Evolutionary conservation across 164 flowering plant genomes (phyloP).

Genomic region (Taxillus chinensis): DNA sequence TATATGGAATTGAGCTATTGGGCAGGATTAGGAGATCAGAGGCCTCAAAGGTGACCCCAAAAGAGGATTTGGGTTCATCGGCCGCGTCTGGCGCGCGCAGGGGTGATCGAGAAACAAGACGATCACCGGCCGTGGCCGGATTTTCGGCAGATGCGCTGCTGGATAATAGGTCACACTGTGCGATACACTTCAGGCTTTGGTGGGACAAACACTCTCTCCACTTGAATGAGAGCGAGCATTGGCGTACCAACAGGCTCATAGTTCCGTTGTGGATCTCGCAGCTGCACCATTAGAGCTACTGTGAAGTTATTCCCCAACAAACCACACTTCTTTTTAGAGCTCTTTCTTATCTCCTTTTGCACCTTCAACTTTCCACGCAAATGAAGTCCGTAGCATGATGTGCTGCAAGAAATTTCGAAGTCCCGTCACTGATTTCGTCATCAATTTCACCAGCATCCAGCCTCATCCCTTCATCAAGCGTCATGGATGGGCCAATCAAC

Average conservation of each 20-base stretch:
- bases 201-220: constrained; percentile 74
- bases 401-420: constrained; percentile 74
- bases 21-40: too few species aligned
- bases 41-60: too few species aligned
- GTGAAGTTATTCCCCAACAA: constrained; percentile 84
- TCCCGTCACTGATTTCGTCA: constrained; percentile 60
- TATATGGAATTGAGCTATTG: too few species aligned
- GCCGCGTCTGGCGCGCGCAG: too few species aligned
- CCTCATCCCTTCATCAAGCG: constrained; percentile 91
- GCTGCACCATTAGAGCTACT: constrained; percentile 85
- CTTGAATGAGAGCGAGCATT: constrained; percentile 90
- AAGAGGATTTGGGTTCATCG: too few species aligned
- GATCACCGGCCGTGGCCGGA: too few species aligned
- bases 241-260: constrained; percentile 92
- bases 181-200: constrained; percentile 73
- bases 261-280: constrained; percentile 81
- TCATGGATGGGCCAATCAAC: constrained; percentile 73
- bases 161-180: too few species aligned
- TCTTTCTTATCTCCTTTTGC: constrained; percentile 40
- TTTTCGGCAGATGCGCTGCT: too few species aligned
- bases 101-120: too few species aligned
- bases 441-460: constrained; percentile 75
- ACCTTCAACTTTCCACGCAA: constrained; percentile 41
- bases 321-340: constrained; percentile 56
- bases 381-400: constrained; percentile 64